Evolutionary conservation across 345 rosid genomes (phyloP), one percentile per base, ranked within the genome.

Genomic region (Bruguiera sexangula): DNA sequence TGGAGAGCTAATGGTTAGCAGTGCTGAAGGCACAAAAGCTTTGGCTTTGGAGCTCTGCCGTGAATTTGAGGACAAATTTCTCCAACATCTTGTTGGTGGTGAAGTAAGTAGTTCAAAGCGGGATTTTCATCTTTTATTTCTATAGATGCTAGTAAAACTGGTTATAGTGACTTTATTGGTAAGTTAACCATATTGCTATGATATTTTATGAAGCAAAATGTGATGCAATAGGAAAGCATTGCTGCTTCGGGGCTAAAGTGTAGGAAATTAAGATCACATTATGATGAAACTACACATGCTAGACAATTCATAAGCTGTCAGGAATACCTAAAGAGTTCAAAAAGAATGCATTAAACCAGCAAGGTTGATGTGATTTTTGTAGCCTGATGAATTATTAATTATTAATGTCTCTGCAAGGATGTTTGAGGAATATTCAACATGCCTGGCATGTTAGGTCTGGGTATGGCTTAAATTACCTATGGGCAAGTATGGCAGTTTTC

Each of bases 21-120:
- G 90, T 81, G 74, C 92, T 62, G 99, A 96, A 87, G 98, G 99
- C 67, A 92, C 99, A 39, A 85, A 88, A 84, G 98, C 98, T 71
- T 71, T 96, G 59, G 99, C 98, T 62, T 85, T 96, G 93, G 96
- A 92, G 88, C 88, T 96, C 48, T 96, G 99, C 71, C 98, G 99
- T 71, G 98, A 96, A 77, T 96, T 90, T 85, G 98, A 96, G 77
- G 99, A 96, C 76, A 92, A 86, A 77, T 96, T 96, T 86, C 98
- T 96, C 74, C 89, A 55, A 68, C 99, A 96, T 82, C 81, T 96
- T 68, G 80, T 81, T 13, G 90, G 96, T 69, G 96, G 97, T 71
- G 99, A 96, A 82, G 99, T 96, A 70, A 90, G 93, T 83, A 65
- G 37, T 79, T 73, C 60, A 21, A 32, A 63, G 55, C 48, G 20